A percentile compares a stretch with the other conserved stretches of the same genome.
Conservation (phyloP, 768 basidiomycete genomes). For the Gymnopilus junonius region DNA sequence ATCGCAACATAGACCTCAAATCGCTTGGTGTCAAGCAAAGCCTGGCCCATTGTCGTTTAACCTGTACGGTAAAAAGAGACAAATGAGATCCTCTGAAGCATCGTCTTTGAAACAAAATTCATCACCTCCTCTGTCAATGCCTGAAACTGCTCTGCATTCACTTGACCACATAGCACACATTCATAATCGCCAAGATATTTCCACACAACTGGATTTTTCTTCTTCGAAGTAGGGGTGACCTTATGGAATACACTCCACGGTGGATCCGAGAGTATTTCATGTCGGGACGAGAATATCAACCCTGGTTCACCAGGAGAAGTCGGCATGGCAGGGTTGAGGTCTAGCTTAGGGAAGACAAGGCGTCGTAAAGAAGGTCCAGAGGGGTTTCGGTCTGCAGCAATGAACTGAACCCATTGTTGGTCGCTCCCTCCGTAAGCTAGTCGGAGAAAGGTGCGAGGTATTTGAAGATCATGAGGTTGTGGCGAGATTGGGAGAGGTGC, state of each 20-base stretch:
- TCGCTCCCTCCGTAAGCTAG: slow-evolving; percentile 22
- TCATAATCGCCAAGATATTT: slow-evolving; percentile 31
- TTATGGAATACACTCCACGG: slow-evolving; percentile 27
- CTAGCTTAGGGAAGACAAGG: slow-evolving; percentile 23
- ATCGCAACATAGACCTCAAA: slow-evolving; percentile 26
- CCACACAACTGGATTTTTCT: slow-evolving; percentile 15
- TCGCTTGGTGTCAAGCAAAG: slow-evolving; percentile 4
- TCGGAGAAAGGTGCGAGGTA: slow-evolving; percentile 20
- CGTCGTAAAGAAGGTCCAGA: slow-evolving; percentile 13
- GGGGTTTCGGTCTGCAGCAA: slow-evolving; percentile 13
- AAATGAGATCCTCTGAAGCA: too few relatives aligned
- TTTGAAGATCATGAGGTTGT: slow-evolving; percentile 7
- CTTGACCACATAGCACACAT: slow-evolving; percentile 20
- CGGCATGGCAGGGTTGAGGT: slow-evolving; percentile 27
- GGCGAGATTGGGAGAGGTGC: background rate
- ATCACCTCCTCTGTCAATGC: too few relatives aligned
- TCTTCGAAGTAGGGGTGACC: too few relatives aligned
- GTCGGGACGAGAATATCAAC: slow-evolving; percentile 25
- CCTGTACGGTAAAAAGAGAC: slow-evolving; percentile 11
- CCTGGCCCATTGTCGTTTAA: slow-evolving; percentile 25
- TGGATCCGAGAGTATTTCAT: slow-evolving; percentile 19
- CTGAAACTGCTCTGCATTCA: slow-evolving; percentile 22
- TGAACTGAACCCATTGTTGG: slow-evolving; percentile 21
- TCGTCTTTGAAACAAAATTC: too few relatives aligned
- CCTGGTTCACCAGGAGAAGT: slow-evolving; percentile 26